Conservation (phyloP, 192 early-diverging fungal species). For the Coemansia sp. region DNA sequence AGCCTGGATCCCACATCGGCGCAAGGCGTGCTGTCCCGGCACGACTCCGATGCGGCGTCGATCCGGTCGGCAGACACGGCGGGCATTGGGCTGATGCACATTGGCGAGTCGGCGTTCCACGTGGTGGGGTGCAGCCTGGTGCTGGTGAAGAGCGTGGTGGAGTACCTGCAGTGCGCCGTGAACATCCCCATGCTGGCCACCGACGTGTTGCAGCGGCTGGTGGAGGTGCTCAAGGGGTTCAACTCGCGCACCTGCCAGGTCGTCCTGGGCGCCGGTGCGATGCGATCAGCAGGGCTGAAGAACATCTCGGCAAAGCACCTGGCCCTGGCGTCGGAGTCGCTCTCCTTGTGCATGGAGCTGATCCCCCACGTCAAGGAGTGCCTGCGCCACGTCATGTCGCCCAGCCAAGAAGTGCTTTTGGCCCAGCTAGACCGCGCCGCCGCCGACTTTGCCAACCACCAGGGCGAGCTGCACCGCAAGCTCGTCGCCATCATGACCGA, state of each 20-base stretch:
- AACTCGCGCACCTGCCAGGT: slow-evolving; percentile 96
- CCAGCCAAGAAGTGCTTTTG: slow-evolving; percentile 79
- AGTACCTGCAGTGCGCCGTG: slow-evolving; percentile 84
- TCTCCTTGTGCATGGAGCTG: slow-evolving; percentile 83
- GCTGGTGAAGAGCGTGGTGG: slow-evolving; percentile 88
- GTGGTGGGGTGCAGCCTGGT: slow-evolving; percentile 88
- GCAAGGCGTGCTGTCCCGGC: slow-evolving; percentile 1
- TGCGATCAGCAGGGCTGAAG: slow-evolving; percentile 94
- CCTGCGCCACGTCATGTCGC: slow-evolving; percentile 68
- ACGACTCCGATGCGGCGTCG: slow-evolving; percentile 44
- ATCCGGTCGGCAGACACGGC: slow-evolving; percentile 43
- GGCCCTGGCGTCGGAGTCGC: slow-evolving; percentile 90
- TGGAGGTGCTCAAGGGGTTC: slow-evolving; percentile 84
- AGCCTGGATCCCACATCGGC: slow-evolving; percentile 6
- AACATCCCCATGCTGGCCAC: slow-evolving; percentile 76
- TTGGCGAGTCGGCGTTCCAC: slow-evolving; percentile 77
- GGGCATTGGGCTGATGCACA: slow-evolving; percentile 66
- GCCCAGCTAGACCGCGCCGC: slow-evolving; percentile 86
- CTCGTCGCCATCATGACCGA: slow-evolving; percentile 96
- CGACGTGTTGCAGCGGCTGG: slow-evolving; percentile 86
- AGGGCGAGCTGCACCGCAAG: slow-evolving; percentile 87
- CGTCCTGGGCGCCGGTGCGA: slow-evolving; percentile 96
- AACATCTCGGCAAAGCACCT: slow-evolving; percentile 97
- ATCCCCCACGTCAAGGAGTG: slow-evolving; percentile 81
- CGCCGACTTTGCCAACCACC: slow-evolving; percentile 88